These are phyloP conservation scores for Waltergamsia citrina DNA, from an alignment of 2,329 filamentous ascomycete species.

Conservation along the genomic window DNA sequence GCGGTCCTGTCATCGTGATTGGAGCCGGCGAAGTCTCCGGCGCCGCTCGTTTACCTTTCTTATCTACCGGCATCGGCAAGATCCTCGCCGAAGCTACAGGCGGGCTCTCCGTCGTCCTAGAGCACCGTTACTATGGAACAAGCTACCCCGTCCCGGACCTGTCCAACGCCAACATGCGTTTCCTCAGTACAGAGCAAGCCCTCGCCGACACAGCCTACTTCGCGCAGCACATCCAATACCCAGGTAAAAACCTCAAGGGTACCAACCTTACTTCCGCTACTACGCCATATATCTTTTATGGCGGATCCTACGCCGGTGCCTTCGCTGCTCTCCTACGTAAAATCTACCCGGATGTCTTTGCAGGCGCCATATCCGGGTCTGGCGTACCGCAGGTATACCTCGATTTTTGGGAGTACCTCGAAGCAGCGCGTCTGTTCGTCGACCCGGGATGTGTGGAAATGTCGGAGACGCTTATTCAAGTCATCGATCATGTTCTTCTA, in stretches of 20 bases:
- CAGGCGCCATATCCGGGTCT: constrained; percentile 70
- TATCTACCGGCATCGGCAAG: constrained; percentile 70
- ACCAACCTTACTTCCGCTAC: constrained; percentile 54
- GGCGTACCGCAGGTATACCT: constrained; percentile 70
- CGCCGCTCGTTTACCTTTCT: constrained; percentile 52
- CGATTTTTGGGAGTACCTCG: constrained; percentile 60
- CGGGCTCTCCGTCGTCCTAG: constrained; percentile 70
- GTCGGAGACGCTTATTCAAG: constrained; percentile 46
- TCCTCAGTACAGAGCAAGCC: constrained; percentile 75
- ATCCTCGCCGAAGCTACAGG: constrained; percentile 61
- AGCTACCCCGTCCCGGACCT: constrained; percentile 63
- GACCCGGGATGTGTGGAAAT: constrained; percentile 53
- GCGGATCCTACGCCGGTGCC: constrained; percentile 74
- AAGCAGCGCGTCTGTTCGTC: constrained; percentile 37
- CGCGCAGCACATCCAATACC: constrained; percentile 60
- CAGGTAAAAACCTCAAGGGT: constrained; percentile 59
- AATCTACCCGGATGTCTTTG: constrained; percentile 69
- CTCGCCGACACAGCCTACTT: constrained; percentile 78
- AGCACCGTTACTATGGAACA: constrained; percentile 80
- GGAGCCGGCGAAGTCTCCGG: constrained; percentile 62
- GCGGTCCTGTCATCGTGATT: constrained; percentile 74
- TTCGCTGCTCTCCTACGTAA: constrained; percentile 70
- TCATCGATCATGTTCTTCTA: constrained; percentile 41
- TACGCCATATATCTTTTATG: constrained; percentile 69
- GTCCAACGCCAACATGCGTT: constrained; percentile 60